Conservation (phyloP, 352 stramenopile genomes). For the Phytopythium montanum region DNA sequence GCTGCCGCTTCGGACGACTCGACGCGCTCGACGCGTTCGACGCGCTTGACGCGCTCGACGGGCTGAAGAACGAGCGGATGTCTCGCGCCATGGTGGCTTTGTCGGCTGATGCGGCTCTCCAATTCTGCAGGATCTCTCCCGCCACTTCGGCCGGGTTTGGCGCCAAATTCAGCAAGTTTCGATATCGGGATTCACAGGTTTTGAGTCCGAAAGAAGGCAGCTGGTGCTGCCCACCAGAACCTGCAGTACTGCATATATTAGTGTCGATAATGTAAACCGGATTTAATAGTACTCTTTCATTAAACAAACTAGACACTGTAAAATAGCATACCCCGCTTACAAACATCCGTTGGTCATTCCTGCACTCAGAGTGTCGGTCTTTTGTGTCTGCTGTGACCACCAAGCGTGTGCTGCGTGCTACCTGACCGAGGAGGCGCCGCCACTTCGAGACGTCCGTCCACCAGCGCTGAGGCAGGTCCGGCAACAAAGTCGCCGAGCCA, state of each 20-base stretch:
- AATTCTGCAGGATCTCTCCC: too few relatives aligned
- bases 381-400: background rate
- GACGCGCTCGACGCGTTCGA: conserved; percentile 14
- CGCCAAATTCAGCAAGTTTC: background rate
- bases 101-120: too few relatives aligned
- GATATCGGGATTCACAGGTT: background rate
- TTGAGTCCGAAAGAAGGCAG: background rate
- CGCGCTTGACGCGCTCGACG: conserved; percentile 11
- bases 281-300: too few relatives aligned
- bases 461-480: background rate
- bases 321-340: background rate
- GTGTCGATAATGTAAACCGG: too few relatives aligned
- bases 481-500: background rate
- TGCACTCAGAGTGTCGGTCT: background rate
- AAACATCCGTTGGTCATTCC: background rate
- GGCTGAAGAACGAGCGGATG: conserved; percentile 64
- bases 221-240: background rate
- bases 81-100: conserved; percentile 17
- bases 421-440: background rate
- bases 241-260: background rate
- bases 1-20: background rate
- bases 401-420: background rate
- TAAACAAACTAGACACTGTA: background rate
- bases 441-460: background rate
- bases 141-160: background rate